Evolutionary conservation across 805 yeast species (phyloP).

Genomic region (Yarrowia sp.): DNA sequence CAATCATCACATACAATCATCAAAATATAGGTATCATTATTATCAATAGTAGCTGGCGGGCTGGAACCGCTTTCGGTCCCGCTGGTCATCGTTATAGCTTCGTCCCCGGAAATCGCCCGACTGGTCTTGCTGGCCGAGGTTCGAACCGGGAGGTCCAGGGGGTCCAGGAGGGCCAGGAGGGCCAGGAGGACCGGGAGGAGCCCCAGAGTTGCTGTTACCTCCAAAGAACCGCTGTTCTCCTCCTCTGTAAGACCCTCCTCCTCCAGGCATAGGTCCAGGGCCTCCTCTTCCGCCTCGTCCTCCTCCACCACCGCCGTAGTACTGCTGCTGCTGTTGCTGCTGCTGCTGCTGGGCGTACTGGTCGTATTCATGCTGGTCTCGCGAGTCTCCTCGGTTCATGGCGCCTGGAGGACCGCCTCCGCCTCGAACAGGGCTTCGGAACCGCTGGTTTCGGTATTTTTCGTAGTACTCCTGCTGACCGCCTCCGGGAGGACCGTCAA

Average conservation of each 20-base stretch:
- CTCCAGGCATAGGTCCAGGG: conserved; percentile 1
- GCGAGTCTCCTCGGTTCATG: conserved; percentile 7
- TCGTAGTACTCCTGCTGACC: conserved; percentile 29
- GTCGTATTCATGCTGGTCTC: conserved; percentile 33
- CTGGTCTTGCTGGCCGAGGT: conserved; percentile 4
- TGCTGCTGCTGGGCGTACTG: conserved; percentile 24
- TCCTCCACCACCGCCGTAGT: conserved; percentile 4
- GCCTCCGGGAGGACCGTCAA: conserved; percentile 26
- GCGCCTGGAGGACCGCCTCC: conserved; percentile 11
- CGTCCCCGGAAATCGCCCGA: conserved; percentile 32
- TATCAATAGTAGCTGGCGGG: conserved; percentile 38
- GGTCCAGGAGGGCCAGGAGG: conserved; percentile 19
- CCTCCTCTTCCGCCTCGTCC: conserved; percentile 9
- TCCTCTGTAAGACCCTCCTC: conserved; percentile 16
- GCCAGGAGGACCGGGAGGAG: conserved; percentile 20
- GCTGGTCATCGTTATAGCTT: conserved; percentile 28
- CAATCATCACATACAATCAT: conserved; percentile 27
- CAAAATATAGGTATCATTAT: conserved; percentile 25
- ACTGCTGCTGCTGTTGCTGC: conserved; percentile 5
- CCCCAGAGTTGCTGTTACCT: background rate
- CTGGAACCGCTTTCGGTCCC: conserved; percentile 37
- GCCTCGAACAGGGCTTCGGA: conserved; percentile 35
- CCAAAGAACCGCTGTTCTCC: conserved; percentile 32
- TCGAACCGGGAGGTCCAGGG: conserved; percentile 28
- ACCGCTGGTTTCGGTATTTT: conserved; percentile 35